A percentile compares a stretch with the other conserved stretches of the same genome.
Evolutionary conservation across 2,329 filamentous ascomycete genomes (phyloP).

Genomic region (Trichoderma semiorbis): DNA sequence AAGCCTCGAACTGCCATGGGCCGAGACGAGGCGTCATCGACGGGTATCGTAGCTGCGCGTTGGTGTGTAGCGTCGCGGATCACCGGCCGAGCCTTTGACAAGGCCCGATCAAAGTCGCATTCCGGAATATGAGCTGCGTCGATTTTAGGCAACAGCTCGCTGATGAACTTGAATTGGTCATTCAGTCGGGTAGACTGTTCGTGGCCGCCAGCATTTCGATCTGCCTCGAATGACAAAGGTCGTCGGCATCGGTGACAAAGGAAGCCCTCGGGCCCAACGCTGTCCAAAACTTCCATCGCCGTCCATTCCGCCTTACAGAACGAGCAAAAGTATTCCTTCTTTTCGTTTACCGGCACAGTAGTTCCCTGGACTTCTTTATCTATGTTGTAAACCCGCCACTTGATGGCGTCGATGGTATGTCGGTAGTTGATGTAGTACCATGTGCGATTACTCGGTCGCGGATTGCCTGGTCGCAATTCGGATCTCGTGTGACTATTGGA

Average conservation of each 20-base stretch:
- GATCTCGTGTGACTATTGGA: slow-evolving; percentile 55
- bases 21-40: slow-evolving; percentile 50
- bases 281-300: slow-evolving; percentile 82
- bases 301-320: slow-evolving; percentile 85
- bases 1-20: slow-evolving; percentile 69
- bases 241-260: slow-evolving; percentile 75
- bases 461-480: slow-evolving; percentile 76
- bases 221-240: slow-evolving; percentile 61
- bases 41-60: slow-evolving; percentile 55
- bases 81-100: slow-evolving; percentile 61
- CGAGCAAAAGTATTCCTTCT: slow-evolving; percentile 86
- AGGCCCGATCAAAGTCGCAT: slow-evolving; percentile 68
- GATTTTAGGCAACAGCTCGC: slow-evolving; percentile 71
- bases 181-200: slow-evolving; percentile 73
- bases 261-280: slow-evolving; percentile 67
- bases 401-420: slow-evolving; percentile 91
- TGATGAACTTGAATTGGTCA: slow-evolving; percentile 74
- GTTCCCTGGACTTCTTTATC: slow-evolving; percentile 85
- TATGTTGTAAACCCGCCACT: slow-evolving; percentile 85
- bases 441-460: slow-evolving; percentile 77
- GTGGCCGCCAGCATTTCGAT: slow-evolving; percentile 66
- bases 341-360: slow-evolving; percentile 74
- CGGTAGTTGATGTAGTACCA: slow-evolving; percentile 98
- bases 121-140: slow-evolving; percentile 72
- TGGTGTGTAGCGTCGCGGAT: slow-evolving; percentile 65